Base-by-base conservation (phyloP, 2,329 filamentous ascomycete genomes). In the Dothideomycetidae sp. region DNA sequence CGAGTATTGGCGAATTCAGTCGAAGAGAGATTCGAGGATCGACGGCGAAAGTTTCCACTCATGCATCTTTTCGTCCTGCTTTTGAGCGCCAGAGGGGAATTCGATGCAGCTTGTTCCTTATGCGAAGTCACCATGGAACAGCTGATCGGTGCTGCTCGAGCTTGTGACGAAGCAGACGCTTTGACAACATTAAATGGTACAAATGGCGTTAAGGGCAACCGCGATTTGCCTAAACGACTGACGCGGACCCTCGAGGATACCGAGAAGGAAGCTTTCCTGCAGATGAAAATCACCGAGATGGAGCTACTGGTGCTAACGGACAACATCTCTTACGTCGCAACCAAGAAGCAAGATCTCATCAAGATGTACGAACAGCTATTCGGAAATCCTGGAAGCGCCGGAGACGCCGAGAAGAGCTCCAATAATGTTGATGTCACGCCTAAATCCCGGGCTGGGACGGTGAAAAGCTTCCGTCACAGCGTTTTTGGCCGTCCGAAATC, bases 241-340 rank as follows among this genome's bases (percentile, higher is more conserved):
- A 69, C 92, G 1, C 80, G 88, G 46, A 75, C 81, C 31, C 82
- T 94, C 75, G 79, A 84, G 44, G 73, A 77, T 41, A 73, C 75
- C 16, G 86, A 96, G 53, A 92, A 85, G 53, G 82, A 86, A 55
- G 73, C 74, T 33, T 78, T 98, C 29, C 61, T 98, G n/a, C 82
- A 96, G 56, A 76, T 94, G 43, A 93, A 93, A 57, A 93, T 96
- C 73, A 94, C 88, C 9, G 86, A 96, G 51, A 66, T 98, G 42
- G 71, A 81, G 3, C 69, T 98, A 13, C 59, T 90, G 3, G 88
- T 96, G 57, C 63, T 90, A 11, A 63, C 83, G 3, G 85, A 94
- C 53, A 85, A 85, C 1, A 75, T 85, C 0, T 78, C 83, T 41
- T 73, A 78, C 40, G 88, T 90, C 12, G 82, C 96, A 35, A 93